Conservation (phyloP, 2,329 filamentous ascomycete genomes). For the Aspergillus sp. region DNA sequence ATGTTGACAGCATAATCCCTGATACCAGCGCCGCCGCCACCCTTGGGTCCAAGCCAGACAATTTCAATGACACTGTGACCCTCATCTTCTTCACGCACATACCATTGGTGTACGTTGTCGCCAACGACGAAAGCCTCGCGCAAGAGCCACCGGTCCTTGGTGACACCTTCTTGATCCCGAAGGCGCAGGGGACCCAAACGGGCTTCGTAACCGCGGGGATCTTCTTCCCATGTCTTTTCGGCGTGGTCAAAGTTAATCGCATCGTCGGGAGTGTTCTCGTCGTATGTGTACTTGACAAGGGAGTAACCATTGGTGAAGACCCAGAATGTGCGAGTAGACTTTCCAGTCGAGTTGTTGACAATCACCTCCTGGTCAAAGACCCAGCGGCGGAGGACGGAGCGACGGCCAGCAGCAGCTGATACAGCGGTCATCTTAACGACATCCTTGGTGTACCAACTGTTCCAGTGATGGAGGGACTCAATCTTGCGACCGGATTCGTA, state of each 20-base stretch:
- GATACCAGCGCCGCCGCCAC: constrained; percentile 42
- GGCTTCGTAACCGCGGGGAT: constrained; percentile 45
- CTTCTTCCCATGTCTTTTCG: constrained; percentile 52
- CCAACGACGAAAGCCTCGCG: constrained; percentile 45
- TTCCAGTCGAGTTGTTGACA: constrained; percentile 40
- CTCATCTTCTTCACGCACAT: constrained; percentile 45
- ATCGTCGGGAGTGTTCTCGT: constrained; percentile 40
- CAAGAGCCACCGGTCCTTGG: constrained; percentile 48
- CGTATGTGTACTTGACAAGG: constrained; percentile 48
- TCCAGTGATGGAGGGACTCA: constrained; percentile 51
- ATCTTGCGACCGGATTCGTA: constrained; percentile 50
- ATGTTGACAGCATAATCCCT: constrained; percentile 35
- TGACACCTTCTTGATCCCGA: constrained; percentile 44
- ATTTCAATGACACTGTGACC: constrained; percentile 49
- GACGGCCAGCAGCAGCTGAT: constrained; percentile 44
- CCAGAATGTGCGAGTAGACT: constrained; percentile 46
- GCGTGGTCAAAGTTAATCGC: constrained; percentile 48
- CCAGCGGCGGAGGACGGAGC: constrained; percentile 50
- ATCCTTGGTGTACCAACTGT: constrained; percentile 50
- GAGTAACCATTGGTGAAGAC: constrained; percentile 52
- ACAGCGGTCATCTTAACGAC: constrained; percentile 51
- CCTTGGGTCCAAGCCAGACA: constrained; percentile 48
- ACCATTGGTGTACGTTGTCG: constrained; percentile 50
- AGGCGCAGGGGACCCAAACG: constrained; percentile 46
- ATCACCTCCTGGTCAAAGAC: constrained; percentile 47